Percentiles rank a stretch among this genome's conserved stretches.
Evolutionary conservation across 805 yeast species (phyloP).

Genomic region (Scheffersomyces coipomensis): DNA sequence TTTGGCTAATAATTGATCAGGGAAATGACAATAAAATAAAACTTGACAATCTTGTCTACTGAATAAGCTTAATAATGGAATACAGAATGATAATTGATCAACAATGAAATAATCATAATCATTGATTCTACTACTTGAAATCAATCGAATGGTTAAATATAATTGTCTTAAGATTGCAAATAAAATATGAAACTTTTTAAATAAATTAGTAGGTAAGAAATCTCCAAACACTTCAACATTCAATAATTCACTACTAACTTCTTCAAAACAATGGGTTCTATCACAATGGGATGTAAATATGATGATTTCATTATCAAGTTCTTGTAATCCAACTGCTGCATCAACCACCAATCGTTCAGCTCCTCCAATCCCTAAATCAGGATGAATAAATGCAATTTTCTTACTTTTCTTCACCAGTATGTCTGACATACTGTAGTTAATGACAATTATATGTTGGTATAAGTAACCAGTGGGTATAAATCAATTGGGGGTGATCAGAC

Average conservation of each 20-base stretch:
- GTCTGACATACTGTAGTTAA: too few species aligned
- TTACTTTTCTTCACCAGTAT: constrained; percentile 3
- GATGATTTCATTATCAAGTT: constrained; percentile 57
- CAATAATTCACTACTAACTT: constrained; percentile 59
- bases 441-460: too few species aligned
- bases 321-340: constrained; percentile 85
- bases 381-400: constrained; percentile 86
- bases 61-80: constrained; percentile 64
- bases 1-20: constrained; percentile 76
- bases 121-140: constrained; percentile 47
- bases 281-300: constrained; percentile 93
- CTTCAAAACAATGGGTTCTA: constrained; percentile 84
- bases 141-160: constrained; percentile 48
- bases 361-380: constrained; percentile 96
- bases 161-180: constrained; percentile 85
- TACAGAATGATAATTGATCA: constrained; percentile 84
- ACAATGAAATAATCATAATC: constrained; percentile 72
- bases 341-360: constrained; percentile 98
- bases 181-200: constrained; percentile 70
- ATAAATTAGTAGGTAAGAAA: constrained; percentile 67
- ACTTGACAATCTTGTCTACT: constrained; percentile 45
- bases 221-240: constrained; percentile 79
- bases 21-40: constrained; percentile 93
- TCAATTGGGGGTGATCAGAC: too few species aligned
- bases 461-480: too few species aligned